A percentile compares a stretch with the other conserved stretches of the same genome.
Evolutionary conservation across 2,329 filamentous ascomycete genomes (phyloP).

Genomic region (Colletotrichum zoysiae): DNA sequence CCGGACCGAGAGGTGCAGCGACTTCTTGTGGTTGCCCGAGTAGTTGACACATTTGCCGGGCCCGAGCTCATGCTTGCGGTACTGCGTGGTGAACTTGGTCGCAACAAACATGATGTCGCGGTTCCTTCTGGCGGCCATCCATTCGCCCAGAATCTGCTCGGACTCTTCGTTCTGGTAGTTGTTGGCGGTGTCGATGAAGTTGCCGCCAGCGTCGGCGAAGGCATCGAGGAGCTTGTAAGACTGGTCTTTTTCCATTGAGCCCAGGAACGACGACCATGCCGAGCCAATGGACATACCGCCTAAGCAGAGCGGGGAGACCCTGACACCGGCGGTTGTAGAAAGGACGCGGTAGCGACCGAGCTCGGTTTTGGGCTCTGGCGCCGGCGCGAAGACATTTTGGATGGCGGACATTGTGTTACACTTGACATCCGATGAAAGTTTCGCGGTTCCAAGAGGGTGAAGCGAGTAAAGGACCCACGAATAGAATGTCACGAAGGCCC

Average conservation of each 20-base stretch:
- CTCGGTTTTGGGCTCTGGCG: conserved; percentile 59
- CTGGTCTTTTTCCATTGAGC: conserved; percentile 65
- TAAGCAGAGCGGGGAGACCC: conserved; percentile 65
- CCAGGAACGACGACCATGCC: conserved; percentile 60
- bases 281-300: conserved; percentile 67
- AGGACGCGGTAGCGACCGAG: conserved; percentile 67
- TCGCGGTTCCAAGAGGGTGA: neutral
- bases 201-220: conserved; percentile 69
- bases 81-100: conserved; percentile 68
- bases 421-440: neutral
- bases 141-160: conserved; percentile 69
- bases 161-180: conserved; percentile 70
- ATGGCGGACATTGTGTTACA: conserved; percentile 19
- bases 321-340: conserved; percentile 61
- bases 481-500: neutral
- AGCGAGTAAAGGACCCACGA: neutral
- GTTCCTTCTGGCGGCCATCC: conserved; percentile 62
- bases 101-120: conserved; percentile 67
- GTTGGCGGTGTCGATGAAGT: conserved; percentile 76
- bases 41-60: conserved; percentile 55
- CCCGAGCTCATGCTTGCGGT: conserved; percentile 53
- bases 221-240: conserved; percentile 70
- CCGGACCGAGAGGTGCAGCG: conserved; percentile 56
- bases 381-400: conserved; percentile 43
- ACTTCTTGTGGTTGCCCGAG: conserved; percentile 58